Percentiles rank a stretch among this genome's conserved stretches.
These are phyloP conservation scores for Zygnema cylindricum DNA, from an alignment of 139 green algal genomes.

Conservation along the genomic window DNA sequence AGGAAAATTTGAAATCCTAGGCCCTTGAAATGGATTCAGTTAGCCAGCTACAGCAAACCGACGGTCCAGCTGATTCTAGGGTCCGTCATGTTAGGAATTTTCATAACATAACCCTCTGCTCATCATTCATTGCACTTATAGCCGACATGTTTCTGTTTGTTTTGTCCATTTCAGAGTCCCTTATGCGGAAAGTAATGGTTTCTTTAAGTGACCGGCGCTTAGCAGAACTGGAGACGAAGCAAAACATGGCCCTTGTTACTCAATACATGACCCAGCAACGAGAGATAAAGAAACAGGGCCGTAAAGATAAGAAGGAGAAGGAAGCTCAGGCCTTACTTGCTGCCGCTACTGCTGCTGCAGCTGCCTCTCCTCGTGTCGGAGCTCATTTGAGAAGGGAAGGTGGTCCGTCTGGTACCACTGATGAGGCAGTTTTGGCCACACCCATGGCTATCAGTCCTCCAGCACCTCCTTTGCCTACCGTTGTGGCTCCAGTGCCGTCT, in stretches of 20 bases:
- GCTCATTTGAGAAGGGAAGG: background rate
- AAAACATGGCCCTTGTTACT: conserved; percentile 7
- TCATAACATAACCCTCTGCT: too few relatives aligned
- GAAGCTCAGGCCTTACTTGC: conserved; percentile 45
- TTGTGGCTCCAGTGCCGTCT: background rate
- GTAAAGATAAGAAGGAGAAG: conserved; percentile 52
- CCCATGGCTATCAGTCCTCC: background rate
- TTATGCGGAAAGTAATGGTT: conserved; percentile 14
- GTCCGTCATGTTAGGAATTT: too few relatives aligned
- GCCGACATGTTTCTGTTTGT: too few relatives aligned
- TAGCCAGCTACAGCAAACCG: too few relatives aligned
- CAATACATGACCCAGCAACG: conserved; percentile 32
- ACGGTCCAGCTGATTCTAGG: too few relatives aligned
- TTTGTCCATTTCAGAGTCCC: too few relatives aligned
- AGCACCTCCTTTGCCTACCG: background rate
- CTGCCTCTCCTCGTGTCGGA: conserved; percentile 49
- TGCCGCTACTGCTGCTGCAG: conserved; percentile 53
- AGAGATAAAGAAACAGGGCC: conserved; percentile 45
- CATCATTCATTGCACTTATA: too few relatives aligned
- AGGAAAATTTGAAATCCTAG: too few relatives aligned
- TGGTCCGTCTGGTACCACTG: background rate
- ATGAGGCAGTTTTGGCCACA: background rate
- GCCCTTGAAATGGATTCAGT: too few relatives aligned
- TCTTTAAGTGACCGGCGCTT: conserved; percentile 6
- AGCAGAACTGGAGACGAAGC: background rate